Evolutionary conservation across 1,284 basidiomycete species (phyloP), one percentile per base, ranked within the genome.

Genomic region (Cutaneotrichosporon sp.): DNA sequence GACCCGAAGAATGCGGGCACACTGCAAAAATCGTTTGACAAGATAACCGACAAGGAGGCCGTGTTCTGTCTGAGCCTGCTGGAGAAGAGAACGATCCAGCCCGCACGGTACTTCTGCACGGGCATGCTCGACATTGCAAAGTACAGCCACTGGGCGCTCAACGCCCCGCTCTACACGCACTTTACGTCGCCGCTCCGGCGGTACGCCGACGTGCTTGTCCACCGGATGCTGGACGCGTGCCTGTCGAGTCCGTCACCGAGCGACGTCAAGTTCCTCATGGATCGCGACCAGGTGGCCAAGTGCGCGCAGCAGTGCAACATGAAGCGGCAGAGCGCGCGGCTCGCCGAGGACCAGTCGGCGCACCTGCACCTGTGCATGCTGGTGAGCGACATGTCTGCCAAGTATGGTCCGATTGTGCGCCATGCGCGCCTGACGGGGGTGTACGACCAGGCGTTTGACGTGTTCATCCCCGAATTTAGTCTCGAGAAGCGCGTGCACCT

Each of bases 81-180:
- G 39, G 84, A 86, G 30, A 86, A 84, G 70, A 97, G 96, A 75
- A 84, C 90, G 17, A 96, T 94, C 65, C 86, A 67, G 56, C 83
- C 85, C 49, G 90, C 96, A 59, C 93, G 93, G 73, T 97, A 98
- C 77, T 98, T 97, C 84, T 98, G 94, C 72, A 84, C 93, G 22
- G 96, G 96, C 61, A 96, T 97, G 90, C 81, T 98, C 63, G 96
- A 99, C 76, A 98, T 98, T 68, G 90, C 92, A 41, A 97, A 98
- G 78, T 99, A 97, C 72, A 78, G 83, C 34, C 96, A 99, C 77
- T 97, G 90, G 72, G 86, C 92, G 1, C 80, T 98, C 64, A 94
- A 86, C 65, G 79, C 84, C 8, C 92, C 96, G 8, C 79, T 98
- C 47, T 98, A 98, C 79, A 96, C 93, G 21, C 94, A 98, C 75